These are phyloP conservation scores for Diplogelasinospora grovesii DNA, from an alignment of 495 filamentous ascomycete genomes.

Conservation along the genomic window DNA sequence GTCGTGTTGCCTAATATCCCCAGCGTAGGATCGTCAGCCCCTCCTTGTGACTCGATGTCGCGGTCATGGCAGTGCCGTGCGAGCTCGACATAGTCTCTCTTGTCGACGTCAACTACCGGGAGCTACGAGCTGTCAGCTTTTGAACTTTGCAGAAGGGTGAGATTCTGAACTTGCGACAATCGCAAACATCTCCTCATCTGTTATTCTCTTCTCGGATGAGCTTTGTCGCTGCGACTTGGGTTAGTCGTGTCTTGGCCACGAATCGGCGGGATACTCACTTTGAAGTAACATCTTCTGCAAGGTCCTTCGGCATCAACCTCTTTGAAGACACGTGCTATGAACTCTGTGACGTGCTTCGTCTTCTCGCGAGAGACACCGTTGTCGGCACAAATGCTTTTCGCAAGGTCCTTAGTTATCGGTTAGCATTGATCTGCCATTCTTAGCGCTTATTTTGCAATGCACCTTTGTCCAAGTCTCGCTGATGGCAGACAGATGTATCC, in stretches of 20 bases:
- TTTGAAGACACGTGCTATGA: not conserved
- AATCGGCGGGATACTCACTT: not conserved
- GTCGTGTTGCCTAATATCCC: not conserved
- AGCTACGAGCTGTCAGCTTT: not conserved
- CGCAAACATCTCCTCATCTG: not conserved
- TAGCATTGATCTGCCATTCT: too few relatives aligned
- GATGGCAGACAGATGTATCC: conserved; percentile 5
- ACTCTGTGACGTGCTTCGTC: not conserved
- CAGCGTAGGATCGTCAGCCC: not conserved
- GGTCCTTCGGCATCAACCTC: conserved; percentile 5
- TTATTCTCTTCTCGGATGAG: not conserved
- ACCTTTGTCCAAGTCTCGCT: conserved; percentile 2
- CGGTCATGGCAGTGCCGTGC: not conserved
- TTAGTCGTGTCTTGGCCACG: not conserved
- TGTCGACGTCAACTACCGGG: conserved; percentile 6
- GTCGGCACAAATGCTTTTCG: not conserved
- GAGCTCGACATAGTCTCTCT: conserved; percentile 1
- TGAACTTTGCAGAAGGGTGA: too few relatives aligned
- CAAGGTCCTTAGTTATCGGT: conserved; percentile 5
- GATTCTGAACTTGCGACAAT: not conserved
- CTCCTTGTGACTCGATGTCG: not conserved
- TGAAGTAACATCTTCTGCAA: conserved; percentile 3
- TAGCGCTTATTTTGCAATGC: too few relatives aligned
- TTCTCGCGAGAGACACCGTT: not conserved
- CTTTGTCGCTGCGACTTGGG: not conserved